phyloP scores from a whole-genome alignment of 495 filamentous ascomycete species.

The Haplographium delicatum region DNA sequence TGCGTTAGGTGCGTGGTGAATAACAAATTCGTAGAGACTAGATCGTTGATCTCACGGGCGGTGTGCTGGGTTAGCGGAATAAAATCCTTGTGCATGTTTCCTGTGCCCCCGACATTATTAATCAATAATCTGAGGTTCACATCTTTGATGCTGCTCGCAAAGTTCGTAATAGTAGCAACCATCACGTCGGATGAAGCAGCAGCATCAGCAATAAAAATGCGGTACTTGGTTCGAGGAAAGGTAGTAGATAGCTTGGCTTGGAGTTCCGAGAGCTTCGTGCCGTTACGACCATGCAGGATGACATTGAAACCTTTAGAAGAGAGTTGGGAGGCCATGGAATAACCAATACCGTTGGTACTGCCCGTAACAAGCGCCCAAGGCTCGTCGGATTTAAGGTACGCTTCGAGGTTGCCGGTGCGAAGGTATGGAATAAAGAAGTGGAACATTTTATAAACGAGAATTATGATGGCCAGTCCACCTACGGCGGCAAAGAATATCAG shows the following conservation, averaged over 20 bases:
- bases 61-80: constrained; percentile 22
- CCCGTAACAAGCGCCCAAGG: constrained; percentile 89
- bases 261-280: constrained; percentile 73
- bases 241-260: constrained; percentile 45
- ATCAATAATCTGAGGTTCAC: constrained; percentile 81
- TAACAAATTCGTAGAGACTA: constrained; percentile 30
- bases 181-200: constrained; percentile 55
- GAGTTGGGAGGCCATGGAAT: constrained; percentile 85
- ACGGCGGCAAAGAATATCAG: too few relatives aligned
- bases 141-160: constrained; percentile 57
- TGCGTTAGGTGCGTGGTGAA: constrained; percentile 35
- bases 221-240: constrained; percentile 52
- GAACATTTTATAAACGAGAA: too few relatives aligned
- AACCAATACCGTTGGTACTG: constrained; percentile 90
- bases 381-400: too few relatives aligned
- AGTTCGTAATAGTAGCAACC: constrained; percentile 57
- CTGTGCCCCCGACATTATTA: constrained; percentile 78
- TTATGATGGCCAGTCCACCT: too few relatives aligned
- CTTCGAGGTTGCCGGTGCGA: too few relatives aligned
- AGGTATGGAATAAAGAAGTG: too few relatives aligned
- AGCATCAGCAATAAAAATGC: constrained; percentile 82
- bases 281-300: constrained; percentile 85
- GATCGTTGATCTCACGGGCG: constrained; percentile 23
- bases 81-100: constrained; percentile 11
- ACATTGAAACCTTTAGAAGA: constrained; percentile 84